These are phyloP conservation scores for Trichoderma atrobrunneum DNA, from an alignment of 2,329 filamentous ascomycete species.

Conservation along the genomic window DNA sequence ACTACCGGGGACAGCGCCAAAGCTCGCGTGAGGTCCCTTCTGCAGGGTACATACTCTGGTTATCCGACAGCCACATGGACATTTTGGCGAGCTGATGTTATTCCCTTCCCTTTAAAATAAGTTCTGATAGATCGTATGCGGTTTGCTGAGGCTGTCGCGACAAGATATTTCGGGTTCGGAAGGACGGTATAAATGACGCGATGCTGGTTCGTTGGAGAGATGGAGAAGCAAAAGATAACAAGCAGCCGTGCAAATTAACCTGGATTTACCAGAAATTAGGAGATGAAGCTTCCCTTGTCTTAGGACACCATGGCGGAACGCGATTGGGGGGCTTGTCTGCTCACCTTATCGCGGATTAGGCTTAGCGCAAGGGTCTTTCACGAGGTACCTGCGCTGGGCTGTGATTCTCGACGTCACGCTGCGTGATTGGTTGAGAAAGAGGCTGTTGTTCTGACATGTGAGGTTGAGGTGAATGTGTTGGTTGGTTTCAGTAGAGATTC, in stretches of 20 bases:
- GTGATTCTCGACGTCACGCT: neutral
- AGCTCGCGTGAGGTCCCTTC: neutral
- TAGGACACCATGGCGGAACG: constrained; percentile 19
- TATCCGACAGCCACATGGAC: constrained; percentile 94
- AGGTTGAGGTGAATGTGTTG: neutral
- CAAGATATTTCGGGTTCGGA: neutral
- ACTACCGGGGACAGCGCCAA: no score
- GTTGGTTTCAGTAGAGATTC: neutral
- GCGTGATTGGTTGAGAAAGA: neutral
- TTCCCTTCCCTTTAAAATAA: neutral
- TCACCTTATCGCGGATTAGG: constrained; percentile 18
- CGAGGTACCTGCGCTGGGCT: constrained; percentile 10
- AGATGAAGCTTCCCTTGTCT: constrained; percentile 11
- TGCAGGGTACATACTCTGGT: constrained; percentile 71
- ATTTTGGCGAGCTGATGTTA: constrained; percentile 34
- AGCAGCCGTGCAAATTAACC: neutral
- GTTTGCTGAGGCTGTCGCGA: neutral
- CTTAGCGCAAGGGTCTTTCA: constrained; percentile 14
- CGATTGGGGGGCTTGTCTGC: neutral
- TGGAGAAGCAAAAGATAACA: neutral
- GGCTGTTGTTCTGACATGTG: neutral
- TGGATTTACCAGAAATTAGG: neutral
- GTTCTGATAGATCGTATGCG: neutral
- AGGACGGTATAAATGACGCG: neutral
- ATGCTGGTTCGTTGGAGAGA: neutral